Evolutionary conservation across 2,329 filamentous ascomycete species (phyloP).

Genomic region (Dothideomycetes sp.): DNA sequence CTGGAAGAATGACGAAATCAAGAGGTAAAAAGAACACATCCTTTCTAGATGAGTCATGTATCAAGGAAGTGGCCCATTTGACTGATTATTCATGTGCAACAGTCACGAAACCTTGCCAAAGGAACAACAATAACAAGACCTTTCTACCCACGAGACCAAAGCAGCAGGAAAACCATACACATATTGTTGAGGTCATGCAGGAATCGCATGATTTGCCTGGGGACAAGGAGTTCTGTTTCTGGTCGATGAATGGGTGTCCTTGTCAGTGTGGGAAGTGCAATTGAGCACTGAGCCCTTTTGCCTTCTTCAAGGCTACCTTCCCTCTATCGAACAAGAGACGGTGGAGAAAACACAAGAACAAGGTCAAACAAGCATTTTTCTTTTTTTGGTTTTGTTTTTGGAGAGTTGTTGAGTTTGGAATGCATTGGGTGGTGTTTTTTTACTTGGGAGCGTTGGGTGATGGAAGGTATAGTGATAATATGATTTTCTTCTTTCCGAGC

Average conservation of each 20-base stretch:
- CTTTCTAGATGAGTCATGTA: neutral
- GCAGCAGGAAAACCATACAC: neutral
- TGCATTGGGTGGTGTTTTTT: too few species aligned
- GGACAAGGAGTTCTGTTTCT: constrained; percentile 7
- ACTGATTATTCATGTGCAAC: neutral
- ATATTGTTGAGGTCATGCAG: constrained; percentile 4
- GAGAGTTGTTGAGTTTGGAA: too few species aligned
- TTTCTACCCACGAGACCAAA: neutral
- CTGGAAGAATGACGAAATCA: neutral
- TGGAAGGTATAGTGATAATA: too few species aligned
- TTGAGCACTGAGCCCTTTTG: too few species aligned
- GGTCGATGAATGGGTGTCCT: constrained; percentile 4
- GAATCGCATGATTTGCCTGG: constrained; percentile 3
- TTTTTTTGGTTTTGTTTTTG: too few species aligned
- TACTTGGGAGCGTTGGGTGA: too few species aligned
- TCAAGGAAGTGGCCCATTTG: too few species aligned
- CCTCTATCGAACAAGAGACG: too few species aligned
- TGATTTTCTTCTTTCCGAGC: too few species aligned
- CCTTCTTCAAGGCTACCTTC: too few species aligned
- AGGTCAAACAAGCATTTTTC: too few species aligned
- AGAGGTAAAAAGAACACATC: neutral
- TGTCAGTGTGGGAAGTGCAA: constrained; percentile 9
- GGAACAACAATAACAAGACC: neutral
- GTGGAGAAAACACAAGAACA: too few species aligned
- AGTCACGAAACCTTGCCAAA: neutral